phyloP scores from a whole-genome alignment of 164 flowering plant species.

The Hamamelis virginiana region DNA sequence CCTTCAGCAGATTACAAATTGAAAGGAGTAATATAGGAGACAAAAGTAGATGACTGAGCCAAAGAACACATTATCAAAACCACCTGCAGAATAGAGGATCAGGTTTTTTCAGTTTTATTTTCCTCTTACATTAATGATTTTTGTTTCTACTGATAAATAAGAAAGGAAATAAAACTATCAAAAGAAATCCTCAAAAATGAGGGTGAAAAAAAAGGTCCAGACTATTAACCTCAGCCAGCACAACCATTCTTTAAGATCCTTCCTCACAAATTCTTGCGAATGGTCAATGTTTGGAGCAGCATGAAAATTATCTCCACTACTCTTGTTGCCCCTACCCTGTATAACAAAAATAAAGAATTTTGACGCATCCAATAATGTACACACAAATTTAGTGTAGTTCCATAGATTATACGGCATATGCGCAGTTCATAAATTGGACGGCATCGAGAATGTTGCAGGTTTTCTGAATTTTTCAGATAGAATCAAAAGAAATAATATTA shows the following conservation, averaged over 20 bases:
- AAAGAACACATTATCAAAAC: background rate
- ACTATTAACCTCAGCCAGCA: constrained; percentile 76
- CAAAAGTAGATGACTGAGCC: no score
- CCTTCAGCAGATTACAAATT: no score
- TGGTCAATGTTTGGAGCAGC: constrained; percentile 99
- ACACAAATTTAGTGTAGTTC: background rate
- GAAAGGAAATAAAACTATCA: background rate
- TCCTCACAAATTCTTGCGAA: constrained; percentile 97
- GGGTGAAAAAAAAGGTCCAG: constrained; percentile 1
- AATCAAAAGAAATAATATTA: background rate
- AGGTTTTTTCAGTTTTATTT: background rate
- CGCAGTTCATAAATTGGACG: background rate
- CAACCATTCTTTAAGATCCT: constrained; percentile 89
- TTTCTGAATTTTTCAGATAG: background rate
- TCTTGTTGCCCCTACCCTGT: constrained; percentile 97
- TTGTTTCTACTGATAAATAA: background rate
- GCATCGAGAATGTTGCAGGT: background rate
- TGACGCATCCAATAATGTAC: background rate
- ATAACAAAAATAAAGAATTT: constrained; percentile 10
- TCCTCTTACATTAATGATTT: background rate
- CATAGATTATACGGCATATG: background rate
- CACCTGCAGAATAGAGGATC: background rate
- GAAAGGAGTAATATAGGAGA: no score
- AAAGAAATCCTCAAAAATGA: background rate
- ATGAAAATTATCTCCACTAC: constrained; percentile 97